Base-by-base conservation (phyloP, 129 eudicot species). In the Centaurea solstitialis region DNA sequence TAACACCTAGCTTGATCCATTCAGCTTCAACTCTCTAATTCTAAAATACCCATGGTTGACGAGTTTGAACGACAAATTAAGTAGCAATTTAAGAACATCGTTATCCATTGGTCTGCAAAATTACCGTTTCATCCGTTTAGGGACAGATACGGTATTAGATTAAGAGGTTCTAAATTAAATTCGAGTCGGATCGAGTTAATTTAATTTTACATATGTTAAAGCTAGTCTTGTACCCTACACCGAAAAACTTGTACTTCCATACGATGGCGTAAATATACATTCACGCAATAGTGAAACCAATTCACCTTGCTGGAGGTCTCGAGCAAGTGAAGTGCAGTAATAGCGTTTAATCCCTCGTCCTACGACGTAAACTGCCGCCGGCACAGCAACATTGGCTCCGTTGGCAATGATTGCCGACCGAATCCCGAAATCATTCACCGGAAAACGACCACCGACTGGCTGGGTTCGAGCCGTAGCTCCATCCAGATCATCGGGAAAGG, bases 341-440 rank as follows among this genome's bases (percentile, higher is more conserved):
- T 82, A 82, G 9, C 82, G 78, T 28, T 45, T 35, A 22, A 15
- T 41, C 6, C 82, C 86, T 28, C 69, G 82, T 59, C 82, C 86
- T 26, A 76, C 12, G 3, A 76, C 40, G 50, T 82, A 76, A 76
- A 70, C 78, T 3, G 68, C 78, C 12, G 74, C 78, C 2, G 74
- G 40, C 9, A n/a, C 50, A 0, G 26, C 68, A 2, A 68, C 28
- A 6, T 28, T 73, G 11, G 38, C 74, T 12, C 81, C 78, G 3
- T 76, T 45, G 3, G 67, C 78, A 8, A 62, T 70, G 22, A 81
- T 74, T 4, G 73, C 59, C 0, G 78, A 73, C 4, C 41, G 81
- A 11, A 82, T 66, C 68, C 82, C 86, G 6, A 45, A 82, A 40
- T 0, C 74, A 8, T 76, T 70, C 68, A 70, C 82, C n/a, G 10